phyloP scores from a whole-genome alignment of 2,329 filamentous ascomycete genomes.

The Ascochyta clinopodiicola region DNA sequence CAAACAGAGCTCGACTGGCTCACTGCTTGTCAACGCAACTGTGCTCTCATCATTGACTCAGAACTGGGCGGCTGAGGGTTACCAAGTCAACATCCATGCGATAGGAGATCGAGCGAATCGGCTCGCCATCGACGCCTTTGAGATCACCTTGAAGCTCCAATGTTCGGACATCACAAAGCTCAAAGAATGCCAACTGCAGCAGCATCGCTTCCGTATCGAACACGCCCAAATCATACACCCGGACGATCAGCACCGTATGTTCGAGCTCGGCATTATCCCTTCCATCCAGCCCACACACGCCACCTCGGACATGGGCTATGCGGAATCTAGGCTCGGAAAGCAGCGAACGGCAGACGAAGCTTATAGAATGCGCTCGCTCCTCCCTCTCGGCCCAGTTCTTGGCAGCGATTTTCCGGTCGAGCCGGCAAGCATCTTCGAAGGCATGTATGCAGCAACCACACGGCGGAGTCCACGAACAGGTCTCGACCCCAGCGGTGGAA shows the following conservation, averaged over 20 bases:
- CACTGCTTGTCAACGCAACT: conserved; percentile 70
- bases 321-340: conserved; percentile 64
- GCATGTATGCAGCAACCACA: conserved; percentile 72
- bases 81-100: conserved; percentile 75
- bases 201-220: conserved; percentile 70
- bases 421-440: conserved; percentile 70
- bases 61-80: conserved; percentile 66
- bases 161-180: conserved; percentile 54
- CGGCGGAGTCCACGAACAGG: conserved; percentile 63
- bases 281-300: conserved; percentile 76
- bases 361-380: conserved; percentile 70
- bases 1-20: conserved; percentile 66
- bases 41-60: conserved; percentile 61
- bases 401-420: conserved; percentile 77
- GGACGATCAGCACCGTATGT: conserved; percentile 67
- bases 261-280: conserved; percentile 66
- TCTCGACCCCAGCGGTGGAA: conserved; percentile 52
- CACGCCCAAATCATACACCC: conserved; percentile 75
- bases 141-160: conserved; percentile 60
- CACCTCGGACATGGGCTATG: conserved; percentile 74
- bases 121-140: conserved; percentile 68
- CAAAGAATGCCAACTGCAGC: conserved; percentile 62
- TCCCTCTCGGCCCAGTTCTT: conserved; percentile 62
- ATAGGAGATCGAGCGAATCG: conserved; percentile 75
- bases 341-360: conserved; percentile 63